A percentile compares a stretch with the other conserved stretches of the same genome.
Conservation (phyloP, 139 green algal genomes). For the Chlorokybus atmophyticus region DNA sequence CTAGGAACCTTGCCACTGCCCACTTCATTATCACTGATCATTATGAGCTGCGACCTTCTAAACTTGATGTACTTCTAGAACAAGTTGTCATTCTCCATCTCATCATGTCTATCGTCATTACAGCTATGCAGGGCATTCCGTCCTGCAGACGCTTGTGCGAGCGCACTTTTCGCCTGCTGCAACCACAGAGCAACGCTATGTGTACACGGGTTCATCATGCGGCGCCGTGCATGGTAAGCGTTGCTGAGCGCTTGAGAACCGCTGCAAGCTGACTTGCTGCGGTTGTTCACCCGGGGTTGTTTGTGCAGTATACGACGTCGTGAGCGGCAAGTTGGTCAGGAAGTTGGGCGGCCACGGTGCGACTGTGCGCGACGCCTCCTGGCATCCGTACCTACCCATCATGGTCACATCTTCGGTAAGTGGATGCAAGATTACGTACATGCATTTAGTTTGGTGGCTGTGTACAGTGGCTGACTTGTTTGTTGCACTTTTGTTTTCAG, state of each 20-base stretch:
- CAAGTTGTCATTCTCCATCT: slow-evolving; percentile 50
- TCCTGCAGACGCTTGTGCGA: no score
- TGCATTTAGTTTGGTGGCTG: no score
- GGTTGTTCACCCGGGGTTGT: no score
- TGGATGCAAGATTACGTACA: no score
- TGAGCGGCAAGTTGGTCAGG: slow-evolving; percentile 45
- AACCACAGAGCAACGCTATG: slow-evolving; percentile 66
- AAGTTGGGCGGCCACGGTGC: not conserved
- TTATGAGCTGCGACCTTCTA: not conserved
- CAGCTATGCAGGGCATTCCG: slow-evolving; percentile 64
- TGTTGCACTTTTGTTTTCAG: no score
- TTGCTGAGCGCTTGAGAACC: no score
- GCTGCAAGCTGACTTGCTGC: no score
- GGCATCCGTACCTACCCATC: not conserved
- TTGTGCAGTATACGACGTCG: slow-evolving; percentile 67
- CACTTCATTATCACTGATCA: not conserved
- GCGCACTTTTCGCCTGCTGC: no score
- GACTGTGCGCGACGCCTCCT: slow-evolving; percentile 3
- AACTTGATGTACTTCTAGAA: not conserved
- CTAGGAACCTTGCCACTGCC: not conserved
- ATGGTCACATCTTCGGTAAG: not conserved
- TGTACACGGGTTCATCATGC: slow-evolving; percentile 63
- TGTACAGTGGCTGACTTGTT: no score
- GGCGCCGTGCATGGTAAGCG: slow-evolving; percentile 43
- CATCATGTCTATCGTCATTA: slow-evolving; percentile 47